Conservation (phyloP, 768 basidiomycete species). For the Inosperma sp. region DNA sequence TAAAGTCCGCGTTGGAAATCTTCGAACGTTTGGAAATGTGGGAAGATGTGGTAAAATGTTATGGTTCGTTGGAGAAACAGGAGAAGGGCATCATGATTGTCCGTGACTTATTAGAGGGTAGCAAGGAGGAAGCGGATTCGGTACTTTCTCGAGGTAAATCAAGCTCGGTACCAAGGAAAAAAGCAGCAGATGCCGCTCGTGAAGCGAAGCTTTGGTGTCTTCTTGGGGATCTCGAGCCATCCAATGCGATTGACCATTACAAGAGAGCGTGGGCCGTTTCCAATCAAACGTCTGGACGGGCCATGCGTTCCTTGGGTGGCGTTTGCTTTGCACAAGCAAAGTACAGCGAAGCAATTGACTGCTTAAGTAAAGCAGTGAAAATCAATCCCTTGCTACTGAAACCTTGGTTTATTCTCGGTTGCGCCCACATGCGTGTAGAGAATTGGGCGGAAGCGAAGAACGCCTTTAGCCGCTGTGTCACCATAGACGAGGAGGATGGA, state of each 20-base stretch:
- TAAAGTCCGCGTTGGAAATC: no score
- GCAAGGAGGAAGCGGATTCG: slow-evolving; percentile 75
- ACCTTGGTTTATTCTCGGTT: slow-evolving; percentile 97
- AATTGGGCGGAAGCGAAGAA: slow-evolving; percentile 80
- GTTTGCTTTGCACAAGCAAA: slow-evolving; percentile 68
- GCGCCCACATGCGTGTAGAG: slow-evolving; percentile 77
- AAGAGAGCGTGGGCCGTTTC: slow-evolving; percentile 82
- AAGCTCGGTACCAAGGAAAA: slow-evolving; percentile 37
- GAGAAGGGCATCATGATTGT: slow-evolving; percentile 81
- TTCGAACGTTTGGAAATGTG: slow-evolving; percentile 96
- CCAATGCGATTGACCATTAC: slow-evolving; percentile 69
- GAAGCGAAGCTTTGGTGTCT: slow-evolving; percentile 95
- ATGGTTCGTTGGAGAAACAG: slow-evolving; percentile 71
- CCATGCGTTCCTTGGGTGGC: slow-evolving; percentile 89
- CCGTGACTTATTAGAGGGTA: slow-evolving; percentile 77
- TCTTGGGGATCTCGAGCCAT: slow-evolving; percentile 84
- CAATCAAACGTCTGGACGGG: slow-evolving; percentile 73
- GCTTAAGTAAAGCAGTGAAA: slow-evolving; percentile 66
- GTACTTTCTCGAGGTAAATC: slow-evolving; percentile 61
- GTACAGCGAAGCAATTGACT: slow-evolving; percentile 58
- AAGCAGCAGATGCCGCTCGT: slow-evolving; percentile 55
- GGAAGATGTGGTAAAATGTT: slow-evolving; percentile 93
- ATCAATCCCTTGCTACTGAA: slow-evolving; percentile 88
- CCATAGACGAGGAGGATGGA: slow-evolving; percentile 91
- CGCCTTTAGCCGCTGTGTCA: slow-evolving; percentile 81